phyloP scores from a whole-genome alignment of 2,329 filamentous ascomycete genomes.

The Aspergillus felis region DNA sequence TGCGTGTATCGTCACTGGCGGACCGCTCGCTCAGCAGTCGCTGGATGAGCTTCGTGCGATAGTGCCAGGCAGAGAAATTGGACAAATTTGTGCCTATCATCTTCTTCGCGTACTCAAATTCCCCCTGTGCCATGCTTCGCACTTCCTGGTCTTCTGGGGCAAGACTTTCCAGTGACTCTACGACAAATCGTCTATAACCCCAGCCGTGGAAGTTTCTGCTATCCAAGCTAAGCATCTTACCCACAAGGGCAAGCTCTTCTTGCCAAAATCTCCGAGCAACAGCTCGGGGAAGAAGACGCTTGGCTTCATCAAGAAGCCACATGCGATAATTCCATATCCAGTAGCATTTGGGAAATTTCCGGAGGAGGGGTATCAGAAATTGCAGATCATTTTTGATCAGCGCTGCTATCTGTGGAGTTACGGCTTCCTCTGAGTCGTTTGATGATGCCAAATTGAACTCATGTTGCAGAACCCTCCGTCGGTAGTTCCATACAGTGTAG shows the following conservation, averaged over 20 bases:
- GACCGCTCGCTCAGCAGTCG: constrained; percentile 67
- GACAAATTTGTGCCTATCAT: constrained; percentile 84
- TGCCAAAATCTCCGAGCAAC: constrained; percentile 69
- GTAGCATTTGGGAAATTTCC: constrained; percentile 92
- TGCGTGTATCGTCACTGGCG: constrained; percentile 60
- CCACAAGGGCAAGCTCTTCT: constrained; percentile 74
- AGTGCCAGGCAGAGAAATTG: constrained; percentile 98
- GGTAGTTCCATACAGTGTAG: constrained; percentile 48
- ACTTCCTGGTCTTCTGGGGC: constrained; percentile 38
- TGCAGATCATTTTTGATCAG: constrained; percentile 69
- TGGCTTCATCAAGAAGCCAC: constrained; percentile 76
- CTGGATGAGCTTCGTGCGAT: constrained; percentile 77
- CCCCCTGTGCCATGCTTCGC: constrained; percentile 66
- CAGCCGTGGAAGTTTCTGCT: constrained; percentile 94
- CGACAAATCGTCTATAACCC: constrained; percentile 80
- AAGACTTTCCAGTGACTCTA: constrained; percentile 66
- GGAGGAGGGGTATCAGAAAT: constrained; percentile 79
- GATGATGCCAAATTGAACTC: constrained; percentile 44
- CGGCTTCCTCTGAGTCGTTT: constrained; percentile 27
- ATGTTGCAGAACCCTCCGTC: constrained; percentile 66
- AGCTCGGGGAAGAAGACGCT: constrained; percentile 55
- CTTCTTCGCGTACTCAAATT: constrained; percentile 85
- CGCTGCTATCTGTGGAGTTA: constrained; percentile 44
- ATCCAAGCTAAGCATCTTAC: constrained; percentile 84
- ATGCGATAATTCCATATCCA: constrained; percentile 98